Percentiles rank a stretch among this genome's conserved stretches.
Conservation (phyloP, 2,329 filamentous ascomycete species). For the Penicillium nordicum region DNA sequence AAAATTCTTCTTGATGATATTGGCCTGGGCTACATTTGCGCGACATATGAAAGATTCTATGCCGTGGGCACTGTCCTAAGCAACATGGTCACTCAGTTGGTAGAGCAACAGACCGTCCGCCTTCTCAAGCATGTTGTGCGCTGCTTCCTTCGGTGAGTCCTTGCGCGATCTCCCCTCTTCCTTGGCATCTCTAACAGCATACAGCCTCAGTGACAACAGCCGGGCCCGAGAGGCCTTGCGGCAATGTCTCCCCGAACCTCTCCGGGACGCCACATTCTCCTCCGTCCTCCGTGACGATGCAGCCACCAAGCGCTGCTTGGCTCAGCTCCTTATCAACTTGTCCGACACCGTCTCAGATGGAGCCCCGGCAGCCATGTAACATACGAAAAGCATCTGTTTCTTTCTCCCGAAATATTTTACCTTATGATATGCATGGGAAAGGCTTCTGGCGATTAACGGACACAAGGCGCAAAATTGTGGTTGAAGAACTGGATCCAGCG, state of each 20-base stretch:
- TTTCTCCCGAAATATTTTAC: constrained; percentile 35
- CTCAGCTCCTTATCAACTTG: constrained; percentile 94
- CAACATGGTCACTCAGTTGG: constrained; percentile 97
- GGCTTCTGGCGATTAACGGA: constrained; percentile 41
- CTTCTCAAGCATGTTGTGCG: constrained; percentile 96
- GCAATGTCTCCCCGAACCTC: constrained; percentile 94
- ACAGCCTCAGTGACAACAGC: constrained; percentile 89
- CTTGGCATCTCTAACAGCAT: constrained; percentile 1
- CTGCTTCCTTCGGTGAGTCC: constrained; percentile 82
- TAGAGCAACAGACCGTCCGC: constrained; percentile 94
- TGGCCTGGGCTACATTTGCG: constrained; percentile 95
- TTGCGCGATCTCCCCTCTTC: background rate
- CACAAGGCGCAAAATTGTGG: constrained; percentile 38
- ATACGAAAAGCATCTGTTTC: constrained; percentile 33
- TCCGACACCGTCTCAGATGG: constrained; percentile 75
- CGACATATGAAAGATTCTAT: constrained; percentile 97
- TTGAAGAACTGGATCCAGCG: constrained; percentile 16
- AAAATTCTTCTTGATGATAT: constrained; percentile 97
- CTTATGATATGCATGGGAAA: constrained; percentile 43
- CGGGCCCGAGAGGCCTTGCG: constrained; percentile 90
- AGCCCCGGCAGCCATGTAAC: constrained; percentile 40
- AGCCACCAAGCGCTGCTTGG: constrained; percentile 93
- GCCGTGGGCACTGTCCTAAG: constrained; percentile 94
- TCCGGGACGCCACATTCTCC: constrained; percentile 96
- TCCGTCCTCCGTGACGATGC: constrained; percentile 95